Evolutionary conservation across 2,329 filamentous ascomycete genomes (phyloP), one percentile per base, ranked within the genome.

Genomic region (Hypoxylon sp.): DNA sequence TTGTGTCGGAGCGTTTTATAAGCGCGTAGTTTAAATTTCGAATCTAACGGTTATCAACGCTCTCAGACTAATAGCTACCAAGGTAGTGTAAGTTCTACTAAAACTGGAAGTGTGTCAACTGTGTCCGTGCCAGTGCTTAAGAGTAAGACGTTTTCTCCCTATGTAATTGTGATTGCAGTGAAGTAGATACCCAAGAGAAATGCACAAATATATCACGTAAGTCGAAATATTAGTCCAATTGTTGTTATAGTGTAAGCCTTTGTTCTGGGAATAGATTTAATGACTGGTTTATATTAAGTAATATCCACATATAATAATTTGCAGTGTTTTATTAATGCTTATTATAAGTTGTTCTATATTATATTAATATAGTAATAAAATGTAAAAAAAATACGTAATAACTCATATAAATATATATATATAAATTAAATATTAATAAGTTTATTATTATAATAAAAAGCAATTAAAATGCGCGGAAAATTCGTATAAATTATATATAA

Each of bases 1-100:
- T 30, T 30, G n/a, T 30, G 46, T 50, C 46, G 28, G 56, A 59
- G 56, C 56, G 46, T 59, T 59, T 49, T 50, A 43, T n/a, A 38
- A 51, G 23, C n/a, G 46, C 36, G 36, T 9, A 46, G 23, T 19
- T 59, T 50, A 50, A 51, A n/a, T 4, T 49, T 28, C 7, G 17
- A 23, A 46, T n/a, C 53, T 5, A 43, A 46, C 7, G 5, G 21
- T 14, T 1, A 32, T 41, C 23, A 41, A 49, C 56, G 56, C 45
- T 59, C 32, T 21, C 32, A 4, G 41, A 17, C 30, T 46, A 46
- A 48, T 19, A 48, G n/a, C n/a, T n/a, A 13, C 6, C n/a, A n/a
- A n/a, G n/a, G n/a, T n/a, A n/a, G n/a, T 21, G 19, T 32, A n/a
- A 34, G 23, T 19, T 41, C n/a, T 21, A 10, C 7, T 5, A 21